phyloP scores from a whole-genome alignment of 2,329 filamentous ascomycete species.

The Fusarium caatingaense region DNA sequence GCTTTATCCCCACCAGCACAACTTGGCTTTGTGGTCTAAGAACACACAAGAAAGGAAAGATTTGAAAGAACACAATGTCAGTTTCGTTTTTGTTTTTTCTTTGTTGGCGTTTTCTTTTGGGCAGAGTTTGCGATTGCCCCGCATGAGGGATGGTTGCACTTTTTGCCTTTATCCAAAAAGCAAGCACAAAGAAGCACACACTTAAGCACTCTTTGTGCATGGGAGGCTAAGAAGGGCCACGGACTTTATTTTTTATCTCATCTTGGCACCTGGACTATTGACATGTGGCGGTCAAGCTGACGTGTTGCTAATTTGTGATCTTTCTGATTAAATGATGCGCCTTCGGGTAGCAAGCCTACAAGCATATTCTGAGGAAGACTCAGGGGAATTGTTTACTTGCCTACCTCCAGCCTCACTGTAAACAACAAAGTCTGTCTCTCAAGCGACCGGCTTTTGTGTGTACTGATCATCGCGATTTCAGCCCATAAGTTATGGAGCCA shows the following conservation, averaged over 20 bases:
- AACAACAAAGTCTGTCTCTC: conserved; percentile 12
- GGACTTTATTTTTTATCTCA: conserved; percentile 7
- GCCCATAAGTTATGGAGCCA: conserved; percentile 29
- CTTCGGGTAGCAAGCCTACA: conserved; percentile 16
- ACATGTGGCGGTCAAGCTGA: conserved; percentile 35
- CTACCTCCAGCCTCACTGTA: neutral
- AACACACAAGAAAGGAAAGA: neutral
- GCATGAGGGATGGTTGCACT: conserved; percentile 17
- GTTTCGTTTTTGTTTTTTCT: conserved; percentile 3
- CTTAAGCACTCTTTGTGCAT: conserved; percentile 9
- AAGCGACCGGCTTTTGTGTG: conserved; percentile 17
- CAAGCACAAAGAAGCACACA: neutral
- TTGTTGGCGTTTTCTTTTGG: conserved; percentile 14
- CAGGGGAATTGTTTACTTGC: conserved; percentile 8
- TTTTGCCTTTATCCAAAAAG: conserved; percentile 12
- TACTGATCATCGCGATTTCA: conserved; percentile 20
- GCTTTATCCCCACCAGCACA: conserved; percentile 12
- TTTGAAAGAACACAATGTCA: conserved; percentile 1
- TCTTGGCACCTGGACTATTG: conserved; percentile 17
- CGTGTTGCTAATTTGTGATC: conserved; percentile 25
- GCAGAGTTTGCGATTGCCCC: conserved; percentile 1
- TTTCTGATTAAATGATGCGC: conserved; percentile 7
- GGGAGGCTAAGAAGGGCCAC: conserved; percentile 2
- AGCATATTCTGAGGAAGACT: neutral
- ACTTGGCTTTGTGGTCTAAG: conserved; percentile 4